These are phyloP conservation scores for Schizonepeta tenuifolia DNA, from an alignment of 257 asterid species.

Conservation along the genomic window DNA sequence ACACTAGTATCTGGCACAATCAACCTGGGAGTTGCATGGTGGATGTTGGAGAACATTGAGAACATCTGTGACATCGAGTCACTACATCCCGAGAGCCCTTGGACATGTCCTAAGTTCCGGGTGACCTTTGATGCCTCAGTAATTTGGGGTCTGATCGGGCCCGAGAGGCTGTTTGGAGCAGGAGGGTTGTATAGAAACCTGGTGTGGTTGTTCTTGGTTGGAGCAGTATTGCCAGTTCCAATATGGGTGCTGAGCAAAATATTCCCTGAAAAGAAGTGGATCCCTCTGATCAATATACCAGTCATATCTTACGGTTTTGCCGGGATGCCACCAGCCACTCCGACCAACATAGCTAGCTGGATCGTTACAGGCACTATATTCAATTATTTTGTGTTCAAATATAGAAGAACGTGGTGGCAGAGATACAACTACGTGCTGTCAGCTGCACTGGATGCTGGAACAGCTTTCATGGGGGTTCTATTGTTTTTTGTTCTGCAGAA, in stretches of 20 bases:
- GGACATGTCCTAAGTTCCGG: constrained; percentile 92
- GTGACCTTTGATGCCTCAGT: constrained; percentile 86
- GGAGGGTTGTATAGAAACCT: constrained; percentile 82
- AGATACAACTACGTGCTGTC: constrained; percentile 85
- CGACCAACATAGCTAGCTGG: constrained; percentile 95
- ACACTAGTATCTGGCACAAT: constrained; percentile 75
- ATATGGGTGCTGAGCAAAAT: constrained; percentile 81
- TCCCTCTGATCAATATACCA: constrained; percentile 79
- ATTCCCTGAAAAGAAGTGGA: constrained; percentile 88
- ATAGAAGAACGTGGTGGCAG: constrained; percentile 84
- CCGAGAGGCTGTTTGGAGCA: constrained; percentile 70
- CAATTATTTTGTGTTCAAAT: constrained; percentile 84
- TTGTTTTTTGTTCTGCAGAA: constrained; percentile 78
- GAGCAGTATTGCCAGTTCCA: constrained; percentile 86
- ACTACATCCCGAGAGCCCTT: constrained; percentile 82
- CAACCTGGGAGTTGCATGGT: constrained; percentile 86
- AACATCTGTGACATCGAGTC: constrained; percentile 81
- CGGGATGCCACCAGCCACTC: constrained; percentile 99
- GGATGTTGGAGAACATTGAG: constrained; percentile 85
- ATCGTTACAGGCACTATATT: constrained; percentile 71
- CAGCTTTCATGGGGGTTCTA: constrained; percentile 93
- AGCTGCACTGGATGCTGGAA: constrained; percentile 94
- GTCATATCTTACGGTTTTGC: constrained; percentile 89
- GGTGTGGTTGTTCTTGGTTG: constrained; percentile 85
- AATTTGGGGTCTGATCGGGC: constrained; percentile 91